Conservation (phyloP, 2,329 filamentous ascomycete genomes). For the Macroventuria anomochaeta region DNA sequence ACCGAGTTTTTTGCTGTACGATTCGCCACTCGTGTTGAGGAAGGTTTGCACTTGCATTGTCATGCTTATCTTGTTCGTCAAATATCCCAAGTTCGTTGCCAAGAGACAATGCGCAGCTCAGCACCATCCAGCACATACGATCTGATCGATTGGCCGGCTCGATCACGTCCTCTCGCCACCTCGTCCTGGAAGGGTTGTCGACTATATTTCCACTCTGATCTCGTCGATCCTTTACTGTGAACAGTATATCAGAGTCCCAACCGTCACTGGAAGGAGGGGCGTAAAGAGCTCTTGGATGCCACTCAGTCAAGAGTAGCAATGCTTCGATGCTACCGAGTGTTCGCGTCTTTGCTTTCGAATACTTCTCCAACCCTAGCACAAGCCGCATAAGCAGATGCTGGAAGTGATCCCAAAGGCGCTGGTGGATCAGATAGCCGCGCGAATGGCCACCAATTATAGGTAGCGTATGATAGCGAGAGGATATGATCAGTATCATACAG, state of each 20-base stretch:
- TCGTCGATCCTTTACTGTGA: neutral
- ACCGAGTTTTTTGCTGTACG: neutral
- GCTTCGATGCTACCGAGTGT: constrained; percentile 1
- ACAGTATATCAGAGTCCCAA: constrained; percentile 2
- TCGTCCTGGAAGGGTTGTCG: neutral
- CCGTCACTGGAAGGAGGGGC: neutral
- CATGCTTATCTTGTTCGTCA: constrained; percentile 29
- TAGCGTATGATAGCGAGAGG: neutral
- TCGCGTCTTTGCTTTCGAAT: neutral
- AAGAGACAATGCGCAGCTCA: constrained; percentile 59
- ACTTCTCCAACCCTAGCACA: neutral
- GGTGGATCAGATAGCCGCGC: neutral
- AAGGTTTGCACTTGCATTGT: neutral
- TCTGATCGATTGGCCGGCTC: constrained; percentile 56
- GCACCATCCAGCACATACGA: constrained; percentile 64
- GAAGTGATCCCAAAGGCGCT: neutral
- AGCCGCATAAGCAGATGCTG: constrained; percentile 1
- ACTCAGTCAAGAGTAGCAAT: neutral
- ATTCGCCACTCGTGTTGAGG: neutral
- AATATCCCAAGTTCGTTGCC: constrained; percentile 58
- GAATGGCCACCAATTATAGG: neutral
- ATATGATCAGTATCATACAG: neutral
- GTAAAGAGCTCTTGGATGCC: neutral
- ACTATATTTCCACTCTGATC: neutral
- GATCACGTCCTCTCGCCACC: constrained; percentile 59